Base-by-base conservation (phyloP, 768 basidiomycete genomes). In the Mycena capillaripes region DNA sequence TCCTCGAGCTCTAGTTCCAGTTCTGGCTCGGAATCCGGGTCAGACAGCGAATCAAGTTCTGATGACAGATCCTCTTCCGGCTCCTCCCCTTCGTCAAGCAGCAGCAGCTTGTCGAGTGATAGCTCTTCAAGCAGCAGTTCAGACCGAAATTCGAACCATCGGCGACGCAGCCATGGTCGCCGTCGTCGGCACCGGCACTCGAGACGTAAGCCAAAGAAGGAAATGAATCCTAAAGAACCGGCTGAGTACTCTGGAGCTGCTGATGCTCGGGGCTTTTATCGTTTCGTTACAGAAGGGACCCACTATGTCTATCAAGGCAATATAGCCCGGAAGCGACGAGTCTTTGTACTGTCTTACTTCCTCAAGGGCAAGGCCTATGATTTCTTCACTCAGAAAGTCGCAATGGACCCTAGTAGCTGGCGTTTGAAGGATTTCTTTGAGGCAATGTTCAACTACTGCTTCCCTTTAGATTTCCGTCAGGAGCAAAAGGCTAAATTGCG, bases 281-380 rank as follows among this genome's bases (percentile, higher is more conserved):
- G 48, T 7, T 50, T 50, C 23, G 48, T 25, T 7, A 50, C 48
- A 7, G 30, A 34, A 21, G 55, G 55, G 55, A 57, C 55, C 21
- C 32, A 57, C 19, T 57, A 57, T 57, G 36, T 34, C 30, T 21
- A 36, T 57, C 55, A 36, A 36, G 32, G 55, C 32, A 34, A 57
- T 32, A 34, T 36, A n/a, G 55, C 32, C 12, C 34, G 19, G 25
- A 57, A 32, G 34, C 16, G 55, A 36, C 32, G 23, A 21, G 55
- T 57, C 55, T 36, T 57, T n/a, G 55, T 57, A 57, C 32, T 57
- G 32, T 57, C 55, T 6, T 57, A 57, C 21, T 57, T 57, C 55
- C 11, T 57, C 3, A 57, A 57, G 34, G 55, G 55, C 32, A 57
- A 36, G 19, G 32, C 55, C 55, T 57, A 57, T 36, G 55, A 57